Conservation (phyloP, 306 rosid species). For the Prunus campanulata region DNA sequence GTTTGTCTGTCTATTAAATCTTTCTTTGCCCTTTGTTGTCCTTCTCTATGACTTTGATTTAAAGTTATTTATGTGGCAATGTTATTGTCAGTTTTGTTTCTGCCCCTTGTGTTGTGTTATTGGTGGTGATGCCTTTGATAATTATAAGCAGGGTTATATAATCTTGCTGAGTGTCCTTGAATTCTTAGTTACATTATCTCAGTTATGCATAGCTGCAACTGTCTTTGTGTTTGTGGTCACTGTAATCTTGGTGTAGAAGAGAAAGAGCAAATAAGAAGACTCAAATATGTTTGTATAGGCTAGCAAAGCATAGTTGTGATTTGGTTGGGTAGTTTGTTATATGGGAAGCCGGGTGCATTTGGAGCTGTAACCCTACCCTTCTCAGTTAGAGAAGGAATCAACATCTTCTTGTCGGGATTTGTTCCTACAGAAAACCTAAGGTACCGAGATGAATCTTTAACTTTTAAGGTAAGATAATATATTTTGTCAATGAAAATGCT, state of each 20-base stretch:
- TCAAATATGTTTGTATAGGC: neutral
- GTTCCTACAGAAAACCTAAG: conserved; percentile 96
- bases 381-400: conserved; percentile 92
- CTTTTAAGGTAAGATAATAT: conserved; percentile 61
- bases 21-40: neutral
- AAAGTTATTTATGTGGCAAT: neutral
- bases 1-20: neutral
- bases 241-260: neutral
- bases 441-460: conserved; percentile 82
- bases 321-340: neutral
- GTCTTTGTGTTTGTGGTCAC: neutral
- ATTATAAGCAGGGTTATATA: neutral
- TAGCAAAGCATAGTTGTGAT: too few species aligned
- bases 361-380: too few species aligned
- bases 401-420: conserved; percentile 90
- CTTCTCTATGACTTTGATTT: neutral
- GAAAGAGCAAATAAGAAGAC: neutral
- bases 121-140: neutral
- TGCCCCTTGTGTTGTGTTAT: neutral
- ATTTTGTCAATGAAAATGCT: conserved; percentile 1
- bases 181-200: neutral
- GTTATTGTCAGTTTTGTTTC: neutral
- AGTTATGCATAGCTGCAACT: neutral
- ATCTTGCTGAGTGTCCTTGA: neutral
- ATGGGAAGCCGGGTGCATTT: too few species aligned